Percentiles rank a stretch among this genome's conserved stretches.
phyloP scores from a whole-genome alignment of 306 rosid species.

The Hippophae tibetana region DNA sequence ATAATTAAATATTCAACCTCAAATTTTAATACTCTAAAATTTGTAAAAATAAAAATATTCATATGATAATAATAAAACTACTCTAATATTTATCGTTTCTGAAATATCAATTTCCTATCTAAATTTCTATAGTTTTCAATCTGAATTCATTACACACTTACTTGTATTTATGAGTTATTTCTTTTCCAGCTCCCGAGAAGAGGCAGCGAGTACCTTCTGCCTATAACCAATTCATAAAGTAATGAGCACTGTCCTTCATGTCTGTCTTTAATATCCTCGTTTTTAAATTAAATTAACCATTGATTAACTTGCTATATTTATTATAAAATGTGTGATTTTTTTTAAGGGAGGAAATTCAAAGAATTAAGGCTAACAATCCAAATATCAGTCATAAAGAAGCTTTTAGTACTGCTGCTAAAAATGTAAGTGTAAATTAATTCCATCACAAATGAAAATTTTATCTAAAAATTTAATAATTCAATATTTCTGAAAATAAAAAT shows the following conservation, averaged over 20 bases:
- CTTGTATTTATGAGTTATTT: constrained; percentile 34
- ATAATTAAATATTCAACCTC: too few relatives aligned
- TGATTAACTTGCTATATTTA: background rate
- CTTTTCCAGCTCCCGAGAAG: constrained; percentile 98
- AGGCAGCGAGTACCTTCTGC: constrained; percentile 99
- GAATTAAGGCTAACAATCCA: constrained; percentile 96
- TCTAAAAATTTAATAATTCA: background rate
- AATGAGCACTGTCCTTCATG: constrained; percentile 15
- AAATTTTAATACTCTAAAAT: too few relatives aligned
- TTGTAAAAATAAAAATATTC: too few relatives aligned
- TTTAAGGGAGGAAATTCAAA: constrained; percentile 88
- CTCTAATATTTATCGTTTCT: too few relatives aligned
- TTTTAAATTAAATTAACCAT: background rate
- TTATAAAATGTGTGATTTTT: background rate
- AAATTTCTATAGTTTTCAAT: background rate
- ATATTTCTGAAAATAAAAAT: too few relatives aligned
- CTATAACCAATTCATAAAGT: constrained; percentile 98
- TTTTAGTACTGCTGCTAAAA: constrained; percentile 95
- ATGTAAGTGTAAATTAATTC: constrained; percentile 28
- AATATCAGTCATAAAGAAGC: constrained; percentile 97
- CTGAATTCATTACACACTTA: background rate
- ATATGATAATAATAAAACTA: too few relatives aligned
- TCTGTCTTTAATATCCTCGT: constrained; percentile 7
- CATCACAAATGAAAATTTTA: background rate
- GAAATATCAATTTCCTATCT: too few relatives aligned